Evolutionary conservation across 768 basidiomycete genomes (phyloP).

Genomic region (Hydnomerulius pinastri): DNA sequence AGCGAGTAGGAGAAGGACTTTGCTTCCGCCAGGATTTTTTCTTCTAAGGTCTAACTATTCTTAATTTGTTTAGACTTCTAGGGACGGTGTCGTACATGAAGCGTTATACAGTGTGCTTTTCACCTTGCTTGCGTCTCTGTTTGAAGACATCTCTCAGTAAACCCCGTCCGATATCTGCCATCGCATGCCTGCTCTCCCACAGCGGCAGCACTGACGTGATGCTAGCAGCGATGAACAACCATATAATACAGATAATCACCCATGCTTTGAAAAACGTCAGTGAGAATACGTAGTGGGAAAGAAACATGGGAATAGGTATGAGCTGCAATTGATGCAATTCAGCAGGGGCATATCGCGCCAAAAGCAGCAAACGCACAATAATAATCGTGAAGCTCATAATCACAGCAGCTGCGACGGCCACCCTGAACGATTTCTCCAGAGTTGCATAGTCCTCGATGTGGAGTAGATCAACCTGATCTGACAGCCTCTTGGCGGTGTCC

Average conservation of each 20-base stretch:
- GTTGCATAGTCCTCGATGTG: constrained; percentile 5
- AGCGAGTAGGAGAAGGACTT: constrained; percentile 1
- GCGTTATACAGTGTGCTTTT: no score
- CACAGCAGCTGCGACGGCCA: constrained; percentile 12
- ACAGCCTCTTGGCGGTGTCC: background rate
- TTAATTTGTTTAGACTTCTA: no score
- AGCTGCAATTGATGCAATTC: constrained; percentile 5
- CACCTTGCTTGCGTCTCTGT: no score
- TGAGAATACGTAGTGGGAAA: constrained; percentile 19
- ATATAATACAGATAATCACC: constrained; percentile 15
- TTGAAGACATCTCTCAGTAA: no score
- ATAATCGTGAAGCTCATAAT: constrained; percentile 15
- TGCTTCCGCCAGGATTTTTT: no score
- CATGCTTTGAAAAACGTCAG: constrained; percentile 17
- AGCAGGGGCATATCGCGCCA: background rate
- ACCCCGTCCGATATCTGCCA: constrained; percentile 9
- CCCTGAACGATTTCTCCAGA: constrained; percentile 11
- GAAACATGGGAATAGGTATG: constrained; percentile 19
- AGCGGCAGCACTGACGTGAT: constrained; percentile 19
- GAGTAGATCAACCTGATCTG: no score
- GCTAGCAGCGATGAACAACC: constrained; percentile 16
- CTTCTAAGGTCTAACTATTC: background rate
- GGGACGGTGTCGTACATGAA: no score
- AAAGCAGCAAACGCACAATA: constrained; percentile 5
- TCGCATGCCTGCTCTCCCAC: constrained; percentile 19